Evolutionary conservation across 2,329 filamentous ascomycete species (phyloP).

Genomic region (Xylariaceae sp.): DNA sequence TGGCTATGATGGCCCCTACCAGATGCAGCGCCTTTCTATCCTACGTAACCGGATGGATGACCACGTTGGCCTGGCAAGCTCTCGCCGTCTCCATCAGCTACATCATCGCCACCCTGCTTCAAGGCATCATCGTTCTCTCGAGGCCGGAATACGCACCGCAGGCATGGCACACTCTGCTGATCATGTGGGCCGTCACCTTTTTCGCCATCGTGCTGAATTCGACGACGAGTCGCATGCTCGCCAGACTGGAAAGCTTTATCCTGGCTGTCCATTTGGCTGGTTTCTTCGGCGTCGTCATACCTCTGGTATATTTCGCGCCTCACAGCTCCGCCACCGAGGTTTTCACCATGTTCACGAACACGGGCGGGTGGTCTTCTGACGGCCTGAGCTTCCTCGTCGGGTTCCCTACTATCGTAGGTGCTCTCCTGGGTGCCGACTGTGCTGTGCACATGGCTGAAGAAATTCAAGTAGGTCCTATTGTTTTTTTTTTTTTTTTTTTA

Average conservation of each 20-base stretch:
- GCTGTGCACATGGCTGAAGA: constrained; percentile 26
- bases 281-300: constrained; percentile 35
- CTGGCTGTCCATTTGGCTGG: constrained; percentile 33
- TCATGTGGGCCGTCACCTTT: constrained; percentile 21
- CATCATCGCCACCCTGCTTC: constrained; percentile 21
- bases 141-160: constrained; percentile 17
- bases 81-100: constrained; percentile 19
- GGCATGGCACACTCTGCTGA: constrained; percentile 23
- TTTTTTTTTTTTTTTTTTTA: background rate
- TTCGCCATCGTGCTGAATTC: constrained; percentile 23
- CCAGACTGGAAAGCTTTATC: constrained; percentile 24
- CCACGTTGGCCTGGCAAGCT: constrained; percentile 24
- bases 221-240: constrained; percentile 12
- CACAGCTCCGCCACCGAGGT: constrained; percentile 36
- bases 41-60: constrained; percentile 28
- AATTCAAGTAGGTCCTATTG: constrained; percentile 9
- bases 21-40: constrained; percentile 21
- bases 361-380: constrained; percentile 39
- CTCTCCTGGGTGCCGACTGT: constrained; percentile 21
- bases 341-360: constrained; percentile 36
- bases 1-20: constrained; percentile 24
- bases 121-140: constrained; percentile 22
- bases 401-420: constrained; percentile 9
- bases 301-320: constrained; percentile 27
- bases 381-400: constrained; percentile 37